Evolutionary conservation across 208 protist species (phyloP).

Genomic region (Acanthamoeba polyphaga): DNA sequence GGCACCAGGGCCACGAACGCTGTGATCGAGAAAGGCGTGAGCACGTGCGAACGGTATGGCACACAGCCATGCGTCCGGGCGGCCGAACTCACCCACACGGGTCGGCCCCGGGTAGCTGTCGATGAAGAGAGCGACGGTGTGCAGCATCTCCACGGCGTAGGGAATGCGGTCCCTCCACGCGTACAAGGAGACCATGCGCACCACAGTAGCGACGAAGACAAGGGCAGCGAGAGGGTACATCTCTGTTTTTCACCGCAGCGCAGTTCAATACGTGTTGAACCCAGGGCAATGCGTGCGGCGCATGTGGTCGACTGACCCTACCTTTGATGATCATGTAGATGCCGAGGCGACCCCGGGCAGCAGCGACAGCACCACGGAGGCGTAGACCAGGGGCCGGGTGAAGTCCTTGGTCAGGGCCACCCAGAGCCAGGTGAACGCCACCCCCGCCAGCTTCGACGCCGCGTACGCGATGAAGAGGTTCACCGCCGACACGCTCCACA

Average conservation of each 20-base stretch:
- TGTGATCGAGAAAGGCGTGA: not conserved
- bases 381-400: conserved; percentile 2
- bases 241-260: not conserved
- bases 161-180: conserved; percentile 65
- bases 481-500: not conserved
- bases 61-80: not conserved
- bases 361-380: conserved; percentile 11
- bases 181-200: not conserved
- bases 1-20: conserved; percentile 5
- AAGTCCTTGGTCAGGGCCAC: not conserved
- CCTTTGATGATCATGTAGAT: not conserved
- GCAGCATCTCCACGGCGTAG: conserved; percentile 27
- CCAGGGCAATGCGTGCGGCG: not conserved
- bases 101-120: not conserved
- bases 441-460: not conserved
- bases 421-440: conserved; percentile 4
- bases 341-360: not conserved
- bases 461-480: not conserved
- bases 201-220: not conserved
- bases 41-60: not conserved
- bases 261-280: not conserved
- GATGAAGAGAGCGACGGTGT: not conserved
- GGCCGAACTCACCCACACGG: not conserved
- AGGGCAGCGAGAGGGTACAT: not conserved
- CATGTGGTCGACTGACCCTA: not conserved